Base-by-base conservation (phyloP, 2,329 filamentous ascomycete genomes). In the Coleophoma cylindrospora region DNA sequence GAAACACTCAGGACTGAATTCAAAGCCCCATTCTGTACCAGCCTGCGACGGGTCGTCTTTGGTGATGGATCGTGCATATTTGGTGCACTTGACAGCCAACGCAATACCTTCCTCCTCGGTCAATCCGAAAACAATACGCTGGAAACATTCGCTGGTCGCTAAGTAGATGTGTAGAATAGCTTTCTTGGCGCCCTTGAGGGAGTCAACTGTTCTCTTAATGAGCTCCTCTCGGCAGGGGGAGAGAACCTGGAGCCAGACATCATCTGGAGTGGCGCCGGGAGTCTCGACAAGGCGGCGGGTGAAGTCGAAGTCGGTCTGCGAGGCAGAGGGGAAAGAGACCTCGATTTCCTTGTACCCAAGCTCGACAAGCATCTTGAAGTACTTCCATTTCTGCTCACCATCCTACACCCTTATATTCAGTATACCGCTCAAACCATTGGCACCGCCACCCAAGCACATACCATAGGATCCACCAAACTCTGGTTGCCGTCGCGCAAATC, bases 271-370 rank as follows among this genome's bases (percentile, higher is more conserved):
- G 13, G 83, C 79, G 38, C 88, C 89, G 11, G 89, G 88, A 1
- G 90, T 95, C 62, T 95, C 86, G 57, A 96, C 83, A 59, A 97
- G 75, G 63, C 86, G 83, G 59, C 90, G 80, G 38, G 91, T 96
- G 66, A 97, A 97, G 74, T 96, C 89, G 74, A 91, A 97, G 73
- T 97, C 94, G 64, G 88, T 96, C 66, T 95, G 87, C 37, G 91
- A 96, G 13, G 92, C 91, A 0, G 91, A 95, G 45, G 92, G 92
- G 72, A 96, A 97, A 4, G 91, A 94, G 17, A 96, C 87, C 68
- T 97, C 92, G 58, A 97, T 96, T 72, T 97, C 92, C 73, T 96
- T 97, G 79, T 95, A 97, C 61, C 94, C 92, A 45, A 96, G 79
- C 54, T 92, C 84, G 63, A 86, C 83, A 48, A 97, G 82, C 90